Evolutionary conservation across 805 yeast genomes (phyloP).

Genomic region (Lipomyces oligophaga): DNA sequence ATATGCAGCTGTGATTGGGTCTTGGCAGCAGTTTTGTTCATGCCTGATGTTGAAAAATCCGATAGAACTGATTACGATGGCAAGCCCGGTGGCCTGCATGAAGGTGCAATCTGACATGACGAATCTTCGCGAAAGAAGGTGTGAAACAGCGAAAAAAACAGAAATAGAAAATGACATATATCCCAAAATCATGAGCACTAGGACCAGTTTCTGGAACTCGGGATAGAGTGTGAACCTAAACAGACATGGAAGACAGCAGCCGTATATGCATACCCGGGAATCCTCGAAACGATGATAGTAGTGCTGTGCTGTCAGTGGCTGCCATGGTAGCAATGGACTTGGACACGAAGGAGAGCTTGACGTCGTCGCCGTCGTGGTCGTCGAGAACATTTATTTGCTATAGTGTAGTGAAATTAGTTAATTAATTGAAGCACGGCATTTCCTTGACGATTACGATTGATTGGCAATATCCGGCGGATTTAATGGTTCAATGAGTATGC

Average conservation of each 20-base stretch:
- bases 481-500: no score
- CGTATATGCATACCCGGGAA: slow-evolving; percentile 11
- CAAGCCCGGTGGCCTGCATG: slow-evolving; percentile 16
- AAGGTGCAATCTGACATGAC: slow-evolving; percentile 23
- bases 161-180: slow-evolving; percentile 15
- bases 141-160: slow-evolving; percentile 18
- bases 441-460: neutral
- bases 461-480: no score
- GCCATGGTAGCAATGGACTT: slow-evolving; percentile 12
- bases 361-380: neutral
- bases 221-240: slow-evolving; percentile 6
- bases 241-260: slow-evolving; percentile 26
- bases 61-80: slow-evolving; percentile 8
- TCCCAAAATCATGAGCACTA: slow-evolving; percentile 16
- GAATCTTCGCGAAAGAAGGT: slow-evolving; percentile 17
- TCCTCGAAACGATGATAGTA: slow-evolving; percentile 1
- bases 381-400: neutral
- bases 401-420: neutral
- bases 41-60: slow-evolving; percentile 16
- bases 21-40: slow-evolving; percentile 8
- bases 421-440: neutral
- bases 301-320: slow-evolving; percentile 3
- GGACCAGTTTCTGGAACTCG: neutral
- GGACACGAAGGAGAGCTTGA: slow-evolving; percentile 10
- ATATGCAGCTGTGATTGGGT: slow-evolving; percentile 16